Evolutionary conservation across 139 green algal genomes (phyloP).

Genomic region (Choricystis sp.): DNA sequence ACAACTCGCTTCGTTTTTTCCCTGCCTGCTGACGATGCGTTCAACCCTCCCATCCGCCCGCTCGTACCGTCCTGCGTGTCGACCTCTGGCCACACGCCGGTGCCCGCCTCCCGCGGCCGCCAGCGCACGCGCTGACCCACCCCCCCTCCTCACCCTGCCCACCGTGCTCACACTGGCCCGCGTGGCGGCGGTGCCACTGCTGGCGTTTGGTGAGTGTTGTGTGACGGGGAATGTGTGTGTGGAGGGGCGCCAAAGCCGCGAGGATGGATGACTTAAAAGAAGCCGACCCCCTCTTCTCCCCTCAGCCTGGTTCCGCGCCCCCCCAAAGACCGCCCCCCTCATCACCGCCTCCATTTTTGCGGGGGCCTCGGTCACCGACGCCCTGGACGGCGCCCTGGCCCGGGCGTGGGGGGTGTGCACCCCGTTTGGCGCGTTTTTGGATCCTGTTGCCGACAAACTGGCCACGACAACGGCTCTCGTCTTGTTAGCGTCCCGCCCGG

Average conservation of each 20-base stretch:
- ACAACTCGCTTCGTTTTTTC: no score
- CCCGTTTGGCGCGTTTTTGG: slow-evolving; percentile 84
- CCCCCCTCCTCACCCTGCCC: slow-evolving; percentile 27
- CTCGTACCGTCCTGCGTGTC: no score
- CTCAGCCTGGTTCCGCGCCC: slow-evolving; percentile 11
- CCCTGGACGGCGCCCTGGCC: slow-evolving; percentile 84
- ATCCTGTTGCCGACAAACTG: slow-evolving; percentile 92
- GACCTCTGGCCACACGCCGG: no score
- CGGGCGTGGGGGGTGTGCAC: slow-evolving; percentile 14
- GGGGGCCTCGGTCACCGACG: slow-evolving; percentile 74
- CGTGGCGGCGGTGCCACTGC: slow-evolving; percentile 60
- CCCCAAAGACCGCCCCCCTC: slow-evolving; percentile 14
- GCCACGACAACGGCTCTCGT: slow-evolving; percentile 69
- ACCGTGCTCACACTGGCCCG: slow-evolving; percentile 70
- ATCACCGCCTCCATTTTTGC: slow-evolving; percentile 55
- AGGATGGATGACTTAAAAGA: no score
- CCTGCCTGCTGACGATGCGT: no score
- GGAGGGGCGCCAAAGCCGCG: no score
- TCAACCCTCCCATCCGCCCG: no score
- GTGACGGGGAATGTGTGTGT: no score
- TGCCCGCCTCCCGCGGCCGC: no score
- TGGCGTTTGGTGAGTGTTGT: no score
- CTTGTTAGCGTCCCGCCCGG: slow-evolving; percentile 49
- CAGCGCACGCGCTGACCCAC: neutral
- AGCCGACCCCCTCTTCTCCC: no score